Conservation (phyloP, 1,284 basidiomycete genomes). For the Trichosporon faecale region DNA sequence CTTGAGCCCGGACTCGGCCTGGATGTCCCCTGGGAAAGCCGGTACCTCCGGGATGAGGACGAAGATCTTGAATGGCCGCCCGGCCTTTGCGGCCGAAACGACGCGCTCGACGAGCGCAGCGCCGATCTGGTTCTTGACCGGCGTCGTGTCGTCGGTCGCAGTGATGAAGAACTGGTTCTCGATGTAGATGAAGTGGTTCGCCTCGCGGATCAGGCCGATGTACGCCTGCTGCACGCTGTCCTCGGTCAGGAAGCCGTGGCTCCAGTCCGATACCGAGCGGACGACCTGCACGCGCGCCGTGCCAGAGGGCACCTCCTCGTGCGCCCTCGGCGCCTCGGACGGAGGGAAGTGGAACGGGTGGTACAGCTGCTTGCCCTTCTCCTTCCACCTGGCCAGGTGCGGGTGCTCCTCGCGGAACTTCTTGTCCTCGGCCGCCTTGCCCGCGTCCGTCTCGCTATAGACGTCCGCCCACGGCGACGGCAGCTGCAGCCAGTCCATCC, state of each 20-base stretch:
- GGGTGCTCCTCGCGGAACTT: constrained; percentile 49
- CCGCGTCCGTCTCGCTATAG: constrained; percentile 28
- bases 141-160: constrained; percentile 59
- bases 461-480: constrained; percentile 56
- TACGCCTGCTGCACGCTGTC: constrained; percentile 77
- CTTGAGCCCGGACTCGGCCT: constrained; percentile 66
- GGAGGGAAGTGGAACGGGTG: constrained; percentile 52
- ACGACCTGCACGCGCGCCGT: constrained; percentile 53
- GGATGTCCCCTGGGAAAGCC: constrained; percentile 67
- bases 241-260: constrained; percentile 80
- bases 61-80: constrained; percentile 71
- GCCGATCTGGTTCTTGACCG: constrained; percentile 75
- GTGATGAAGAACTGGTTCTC: constrained; percentile 95
- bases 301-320: constrained; percentile 44
- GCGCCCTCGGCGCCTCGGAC: constrained; percentile 37
- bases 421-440: constrained; percentile 31
- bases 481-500: constrained; percentile 73
- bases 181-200: constrained; percentile 85
- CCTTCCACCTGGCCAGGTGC: constrained; percentile 48
- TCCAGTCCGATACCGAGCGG: constrained; percentile 84
- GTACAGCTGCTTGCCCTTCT: constrained; percentile 43
- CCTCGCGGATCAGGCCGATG: constrained; percentile 73
- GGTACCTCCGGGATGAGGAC: constrained; percentile 68
- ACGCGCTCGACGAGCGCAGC: constrained; percentile 78
- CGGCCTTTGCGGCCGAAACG: constrained; percentile 66